phyloP scores from a whole-genome alignment of 2,329 filamentous ascomycete species.

The Thielaviopsis populi region DNA sequence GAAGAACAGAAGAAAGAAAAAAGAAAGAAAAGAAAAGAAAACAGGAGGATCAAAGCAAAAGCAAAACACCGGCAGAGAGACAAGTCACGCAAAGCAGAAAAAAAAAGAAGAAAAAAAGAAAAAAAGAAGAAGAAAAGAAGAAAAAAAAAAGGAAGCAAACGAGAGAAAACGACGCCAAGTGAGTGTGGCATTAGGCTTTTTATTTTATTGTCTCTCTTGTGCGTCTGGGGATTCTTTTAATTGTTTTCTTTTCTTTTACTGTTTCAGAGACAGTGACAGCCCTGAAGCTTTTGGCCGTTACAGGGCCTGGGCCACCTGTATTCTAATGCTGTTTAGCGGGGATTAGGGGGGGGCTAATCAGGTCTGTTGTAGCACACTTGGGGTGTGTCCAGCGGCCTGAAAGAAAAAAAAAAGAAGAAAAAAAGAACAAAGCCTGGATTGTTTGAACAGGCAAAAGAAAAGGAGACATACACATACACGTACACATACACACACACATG shows the following conservation, averaged over 20 bases:
- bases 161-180: constrained; percentile 6
- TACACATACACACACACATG: too few relatives aligned
- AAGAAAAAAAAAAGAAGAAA: too few relatives aligned
- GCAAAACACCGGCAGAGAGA: constrained; percentile 4
- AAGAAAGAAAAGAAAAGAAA: background rate
- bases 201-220: background rate
- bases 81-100: background rate
- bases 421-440: too few relatives aligned
- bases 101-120: background rate
- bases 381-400: too few relatives aligned
- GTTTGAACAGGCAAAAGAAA: too few relatives aligned
- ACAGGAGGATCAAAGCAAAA: background rate
- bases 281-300: background rate
- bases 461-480: too few relatives aligned
- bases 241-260: background rate
- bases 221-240: background rate
- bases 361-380: background rate
- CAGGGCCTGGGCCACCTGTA: background rate
- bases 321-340: background rate
- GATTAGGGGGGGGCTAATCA: background rate
- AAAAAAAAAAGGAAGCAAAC: constrained; percentile 2
- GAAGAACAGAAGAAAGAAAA: background rate
- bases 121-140: constrained; percentile 5
- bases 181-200: too few relatives aligned
- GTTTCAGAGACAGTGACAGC: background rate